These are phyloP conservation scores for Penicillium crystallinum DNA, from an alignment of 495 filamentous ascomycete species.

Conservation along the genomic window DNA sequence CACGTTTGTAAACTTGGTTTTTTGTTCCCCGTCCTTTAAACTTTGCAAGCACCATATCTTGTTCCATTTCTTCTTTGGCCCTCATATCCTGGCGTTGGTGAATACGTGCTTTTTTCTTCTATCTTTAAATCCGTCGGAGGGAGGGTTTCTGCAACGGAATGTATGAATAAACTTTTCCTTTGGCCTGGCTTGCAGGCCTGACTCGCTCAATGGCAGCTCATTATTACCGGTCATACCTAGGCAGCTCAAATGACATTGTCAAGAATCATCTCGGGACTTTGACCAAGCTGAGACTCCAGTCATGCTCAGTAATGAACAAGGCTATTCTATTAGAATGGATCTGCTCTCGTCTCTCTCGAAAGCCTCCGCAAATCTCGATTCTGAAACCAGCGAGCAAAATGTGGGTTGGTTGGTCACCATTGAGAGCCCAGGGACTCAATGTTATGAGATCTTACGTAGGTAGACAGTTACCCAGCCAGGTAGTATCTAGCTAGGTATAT, in stretches of 20 bases:
- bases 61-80: background rate
- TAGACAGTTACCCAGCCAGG: too few species aligned
- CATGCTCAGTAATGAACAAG: background rate
- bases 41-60: background rate
- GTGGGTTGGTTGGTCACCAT: too few species aligned
- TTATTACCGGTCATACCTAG: background rate
- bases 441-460: too few species aligned
- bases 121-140: constrained; percentile 1
- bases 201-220: background rate
- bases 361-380: too few species aligned
- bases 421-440: too few species aligned
- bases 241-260: constrained; percentile 7
- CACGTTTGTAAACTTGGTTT: too few species aligned
- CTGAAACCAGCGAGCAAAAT: too few species aligned
- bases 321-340: too few species aligned
- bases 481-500: too few species aligned
- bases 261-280: constrained; percentile 2
- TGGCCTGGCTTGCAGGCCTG: background rate
- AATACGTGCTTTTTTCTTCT: constrained; percentile 3
- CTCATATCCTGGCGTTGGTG: constrained; percentile 7
- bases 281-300: background rate
- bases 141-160: constrained; percentile 6
- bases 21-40: background rate
- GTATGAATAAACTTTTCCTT: constrained; percentile 20
- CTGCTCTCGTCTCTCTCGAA: background rate